Percentiles rank a stretch among this genome's conserved stretches.
Evolutionary conservation across 371 early-diverging fungal species (phyloP).

Genomic region (Mucor saturninus): DNA sequence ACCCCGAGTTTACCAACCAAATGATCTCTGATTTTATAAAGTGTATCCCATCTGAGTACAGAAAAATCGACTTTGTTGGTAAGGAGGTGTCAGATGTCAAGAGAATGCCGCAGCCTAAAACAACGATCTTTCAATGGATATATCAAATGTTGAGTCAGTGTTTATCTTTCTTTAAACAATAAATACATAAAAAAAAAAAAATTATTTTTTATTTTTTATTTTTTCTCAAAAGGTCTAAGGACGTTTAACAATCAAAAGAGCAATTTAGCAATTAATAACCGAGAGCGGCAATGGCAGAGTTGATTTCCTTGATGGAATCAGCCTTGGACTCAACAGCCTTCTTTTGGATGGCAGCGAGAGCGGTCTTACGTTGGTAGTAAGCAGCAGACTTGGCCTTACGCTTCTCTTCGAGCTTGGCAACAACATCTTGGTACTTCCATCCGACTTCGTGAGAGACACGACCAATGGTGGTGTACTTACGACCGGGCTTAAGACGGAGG

Average conservation of each 20-base stretch:
- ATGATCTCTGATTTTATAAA: constrained; percentile 5
- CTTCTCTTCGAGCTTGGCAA: constrained; percentile 96
- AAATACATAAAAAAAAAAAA: constrained; percentile 1
- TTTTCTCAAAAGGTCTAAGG: neutral
- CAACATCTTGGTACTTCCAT: constrained; percentile 99
- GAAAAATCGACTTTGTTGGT: neutral
- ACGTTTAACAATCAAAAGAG: neutral
- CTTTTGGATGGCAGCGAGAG: constrained; percentile 50
- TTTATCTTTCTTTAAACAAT: constrained; percentile 8
- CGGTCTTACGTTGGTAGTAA: constrained; percentile 89
- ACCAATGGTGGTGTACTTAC: constrained; percentile 96
- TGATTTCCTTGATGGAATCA: constrained; percentile 54
- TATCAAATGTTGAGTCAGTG: neutral
- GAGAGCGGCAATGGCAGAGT: constrained; percentile 54
- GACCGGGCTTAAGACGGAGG: constrained; percentile 94
- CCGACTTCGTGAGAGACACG: constrained; percentile 97
- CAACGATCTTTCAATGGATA: neutral
- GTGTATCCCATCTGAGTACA: constrained; percentile 1
- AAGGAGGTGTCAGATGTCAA: neutral
- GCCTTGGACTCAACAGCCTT: constrained; percentile 58
- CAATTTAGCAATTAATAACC: constrained; percentile 55
- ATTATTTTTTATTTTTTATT: neutral
- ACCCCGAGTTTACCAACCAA: constrained; percentile 4
- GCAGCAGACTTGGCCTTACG: constrained; percentile 93
- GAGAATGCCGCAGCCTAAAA: neutral